Percentiles rank a stretch among this genome's conserved stretches.
Evolutionary conservation across 306 rosid species (phyloP).

Genomic region (Corylus americana): DNA sequence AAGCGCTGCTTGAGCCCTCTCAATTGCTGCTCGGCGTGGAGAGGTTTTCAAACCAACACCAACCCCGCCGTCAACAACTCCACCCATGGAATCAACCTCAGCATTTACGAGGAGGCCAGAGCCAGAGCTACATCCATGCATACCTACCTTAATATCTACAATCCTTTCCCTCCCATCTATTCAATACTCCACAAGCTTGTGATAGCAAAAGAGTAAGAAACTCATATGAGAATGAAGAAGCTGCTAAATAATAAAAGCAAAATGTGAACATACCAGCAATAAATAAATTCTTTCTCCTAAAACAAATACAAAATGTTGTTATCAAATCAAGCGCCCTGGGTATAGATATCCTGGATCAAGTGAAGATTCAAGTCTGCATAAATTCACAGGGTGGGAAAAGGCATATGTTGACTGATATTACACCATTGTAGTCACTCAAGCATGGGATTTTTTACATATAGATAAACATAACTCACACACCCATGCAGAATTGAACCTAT

Average conservation of each 20-base stretch:
- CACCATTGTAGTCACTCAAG: neutral
- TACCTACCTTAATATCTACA: constrained; percentile 59
- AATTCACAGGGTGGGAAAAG: neutral
- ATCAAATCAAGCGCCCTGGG: neutral
- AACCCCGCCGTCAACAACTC: constrained; percentile 97
- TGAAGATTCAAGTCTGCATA: neutral
- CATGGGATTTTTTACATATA: neutral
- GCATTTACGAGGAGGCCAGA: constrained; percentile 95
- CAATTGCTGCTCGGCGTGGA: constrained; percentile 86
- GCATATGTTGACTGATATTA: neutral
- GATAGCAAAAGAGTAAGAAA: constrained; percentile 17
- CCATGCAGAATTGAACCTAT: neutral
- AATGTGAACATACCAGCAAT: neutral
- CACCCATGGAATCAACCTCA: constrained; percentile 99
- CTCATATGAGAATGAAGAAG: neutral
- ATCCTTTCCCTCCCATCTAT: constrained; percentile 58
- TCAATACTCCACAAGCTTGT: constrained; percentile 33
- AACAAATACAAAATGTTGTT: neutral
- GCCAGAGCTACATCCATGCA: constrained; percentile 85
- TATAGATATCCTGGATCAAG: neutral
- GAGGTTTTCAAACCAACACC: constrained; percentile 94
- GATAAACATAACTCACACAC: neutral
- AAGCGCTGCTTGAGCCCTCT: constrained; percentile 94
- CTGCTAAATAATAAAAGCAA: neutral
- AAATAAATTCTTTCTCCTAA: neutral